A percentile compares a stretch with the other conserved stretches of the same genome.
These are phyloP conservation scores for Novakomyces olei DNA, from an alignment of 805 yeast genomes.

Conservation along the genomic window DNA sequence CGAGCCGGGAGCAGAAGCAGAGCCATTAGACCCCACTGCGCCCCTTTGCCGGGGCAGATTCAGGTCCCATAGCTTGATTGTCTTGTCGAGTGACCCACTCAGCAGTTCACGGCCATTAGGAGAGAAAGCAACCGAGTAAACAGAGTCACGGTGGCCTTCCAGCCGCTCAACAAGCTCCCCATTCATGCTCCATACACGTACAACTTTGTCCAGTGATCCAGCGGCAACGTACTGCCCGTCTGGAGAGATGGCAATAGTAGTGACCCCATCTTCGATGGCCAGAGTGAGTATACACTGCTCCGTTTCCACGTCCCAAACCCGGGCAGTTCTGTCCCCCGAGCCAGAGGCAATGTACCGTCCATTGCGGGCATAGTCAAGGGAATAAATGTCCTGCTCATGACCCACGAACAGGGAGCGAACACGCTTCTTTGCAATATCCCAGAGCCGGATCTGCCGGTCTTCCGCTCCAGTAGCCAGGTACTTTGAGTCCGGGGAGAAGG, in stretches of 20 bases:
- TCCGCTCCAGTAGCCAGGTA: conserved; percentile 81
- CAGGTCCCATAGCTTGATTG: conserved; percentile 88
- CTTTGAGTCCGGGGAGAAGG: conserved; percentile 89
- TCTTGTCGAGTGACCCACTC: conserved; percentile 84
- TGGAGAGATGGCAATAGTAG: conserved; percentile 92
- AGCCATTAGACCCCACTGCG: neutral
- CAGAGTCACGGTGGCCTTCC: conserved; percentile 91
- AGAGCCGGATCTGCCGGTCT: conserved; percentile 61
- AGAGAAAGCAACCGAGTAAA: conserved; percentile 82
- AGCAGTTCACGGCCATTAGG: conserved; percentile 81
- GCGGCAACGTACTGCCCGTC: conserved; percentile 89
- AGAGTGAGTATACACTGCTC: conserved; percentile 77
- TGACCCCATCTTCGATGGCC: conserved; percentile 90
- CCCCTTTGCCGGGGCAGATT: conserved; percentile 29
- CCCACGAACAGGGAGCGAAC: conserved; percentile 65
- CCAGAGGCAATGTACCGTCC: conserved; percentile 88
- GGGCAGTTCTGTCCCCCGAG: conserved; percentile 86
- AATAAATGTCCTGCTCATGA: conserved; percentile 93
- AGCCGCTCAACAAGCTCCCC: conserved; percentile 81
- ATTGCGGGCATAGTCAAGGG: conserved; percentile 82
- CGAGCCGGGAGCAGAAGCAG: conserved; percentile 15
- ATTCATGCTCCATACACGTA: conserved; percentile 84
- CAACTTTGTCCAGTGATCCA: conserved; percentile 85
- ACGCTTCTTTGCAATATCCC: conserved; percentile 80
- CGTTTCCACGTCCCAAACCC: conserved; percentile 84